Evolutionary conservation across 1,284 basidiomycete genomes (phyloP).

Genomic region (Agroathelia rolfsii): DNA sequence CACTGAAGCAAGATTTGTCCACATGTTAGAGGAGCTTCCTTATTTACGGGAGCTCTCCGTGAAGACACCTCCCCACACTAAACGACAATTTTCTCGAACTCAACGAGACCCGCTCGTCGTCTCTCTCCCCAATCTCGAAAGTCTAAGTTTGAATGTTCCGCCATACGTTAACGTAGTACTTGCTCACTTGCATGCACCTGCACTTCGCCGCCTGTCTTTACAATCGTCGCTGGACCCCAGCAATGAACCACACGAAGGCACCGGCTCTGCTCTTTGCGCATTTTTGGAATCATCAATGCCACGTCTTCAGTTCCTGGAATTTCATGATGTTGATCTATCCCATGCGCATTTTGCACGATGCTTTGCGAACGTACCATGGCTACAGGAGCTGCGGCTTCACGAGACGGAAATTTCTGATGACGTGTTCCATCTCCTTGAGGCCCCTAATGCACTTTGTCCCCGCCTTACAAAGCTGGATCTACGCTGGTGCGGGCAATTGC

Average conservation of each 20-base stretch:
- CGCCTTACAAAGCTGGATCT: slow-evolving; percentile 40
- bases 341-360: slow-evolving; percentile 30
- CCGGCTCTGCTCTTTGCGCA: slow-evolving; percentile 25
- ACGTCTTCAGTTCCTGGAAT: slow-evolving; percentile 38
- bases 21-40: slow-evolving; percentile 24
- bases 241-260: slow-evolving; percentile 28
- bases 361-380: slow-evolving; percentile 27
- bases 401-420: slow-evolving; percentile 49
- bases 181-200: slow-evolving; percentile 30
- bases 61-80: slow-evolving; percentile 26
- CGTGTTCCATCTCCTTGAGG: slow-evolving; percentile 31
- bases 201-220: slow-evolving; percentile 34
- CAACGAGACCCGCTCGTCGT: slow-evolving; percentile 20
- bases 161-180: slow-evolving; percentile 35
- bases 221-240: slow-evolving; percentile 26
- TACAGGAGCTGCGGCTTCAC: slow-evolving; percentile 46
- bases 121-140: slow-evolving; percentile 27
- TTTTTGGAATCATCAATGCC: slow-evolving; percentile 33
- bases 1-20: slow-evolving; percentile 18
- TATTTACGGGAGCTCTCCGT: slow-evolving; percentile 30
- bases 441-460: slow-evolving; percentile 36
- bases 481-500: slow-evolving; percentile 51
- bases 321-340: slow-evolving; percentile 45
- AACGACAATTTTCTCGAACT: slow-evolving; percentile 24
- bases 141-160: slow-evolving; percentile 31